phyloP scores from a whole-genome alignment of 305 asterid species.

The Plantago rigida region DNA sequence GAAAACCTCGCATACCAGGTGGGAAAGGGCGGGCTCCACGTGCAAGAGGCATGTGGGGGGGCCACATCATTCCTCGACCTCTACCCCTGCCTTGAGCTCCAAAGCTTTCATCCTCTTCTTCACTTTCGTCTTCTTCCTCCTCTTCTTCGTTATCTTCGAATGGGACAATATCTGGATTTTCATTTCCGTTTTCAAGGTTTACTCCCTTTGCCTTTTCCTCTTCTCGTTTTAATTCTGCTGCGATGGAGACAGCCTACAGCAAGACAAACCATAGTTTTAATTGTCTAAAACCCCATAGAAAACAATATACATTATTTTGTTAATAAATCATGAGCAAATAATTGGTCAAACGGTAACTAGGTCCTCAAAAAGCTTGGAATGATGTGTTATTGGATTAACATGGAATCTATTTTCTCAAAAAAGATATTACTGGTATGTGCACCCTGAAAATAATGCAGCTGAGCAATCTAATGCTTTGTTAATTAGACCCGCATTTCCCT shows the following conservation, averaged over 20 bases:
- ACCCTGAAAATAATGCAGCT: neutral
- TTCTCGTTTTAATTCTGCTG: slow-evolving; percentile 76
- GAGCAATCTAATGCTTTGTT: neutral
- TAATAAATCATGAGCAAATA: neutral
- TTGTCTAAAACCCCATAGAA: neutral
- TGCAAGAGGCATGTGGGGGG: slow-evolving; percentile 63
- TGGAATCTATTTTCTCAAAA: neutral
- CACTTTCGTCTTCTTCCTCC: slow-evolving; percentile 80
- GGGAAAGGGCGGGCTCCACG: slow-evolving; percentile 57
- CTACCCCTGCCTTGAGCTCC: slow-evolving; percentile 71
- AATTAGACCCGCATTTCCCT: neutral
- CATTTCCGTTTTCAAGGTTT: slow-evolving; percentile 49
- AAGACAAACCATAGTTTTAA: slow-evolving; percentile 23
- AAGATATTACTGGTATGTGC: neutral
- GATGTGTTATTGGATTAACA: neutral
- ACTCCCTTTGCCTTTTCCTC: slow-evolving; percentile 83
- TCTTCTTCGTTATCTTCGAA: slow-evolving; percentile 81
- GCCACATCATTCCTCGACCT: slow-evolving; percentile 84
- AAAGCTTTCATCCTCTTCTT: slow-evolving; percentile 63
- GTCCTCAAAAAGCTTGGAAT: too few species aligned
- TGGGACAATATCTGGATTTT: slow-evolving; percentile 74
- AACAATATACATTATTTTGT: neutral
- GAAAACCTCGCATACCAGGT: slow-evolving; percentile 58
- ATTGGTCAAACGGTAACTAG: neutral
- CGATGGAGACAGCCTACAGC: slow-evolving; percentile 55